Evolutionary conservation across 305 asterid genomes (phyloP).

Genomic region (Salvia sclarea): DNA sequence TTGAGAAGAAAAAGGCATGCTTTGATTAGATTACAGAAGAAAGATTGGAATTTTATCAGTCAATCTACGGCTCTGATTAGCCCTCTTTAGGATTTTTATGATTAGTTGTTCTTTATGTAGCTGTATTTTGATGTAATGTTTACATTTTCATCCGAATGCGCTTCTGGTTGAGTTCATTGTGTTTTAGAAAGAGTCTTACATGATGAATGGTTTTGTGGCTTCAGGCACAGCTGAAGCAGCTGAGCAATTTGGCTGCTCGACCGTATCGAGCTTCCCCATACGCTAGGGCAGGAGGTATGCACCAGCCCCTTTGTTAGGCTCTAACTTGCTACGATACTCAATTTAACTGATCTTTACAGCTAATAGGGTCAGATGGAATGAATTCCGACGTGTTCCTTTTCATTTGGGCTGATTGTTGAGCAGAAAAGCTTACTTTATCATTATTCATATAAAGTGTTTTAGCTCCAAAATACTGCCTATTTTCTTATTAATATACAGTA

Average conservation of each 20-base stretch:
- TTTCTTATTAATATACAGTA: not conserved
- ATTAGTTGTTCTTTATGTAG: not conserved
- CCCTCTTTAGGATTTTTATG: not conserved
- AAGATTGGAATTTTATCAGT: not conserved
- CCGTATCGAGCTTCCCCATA: slow-evolving; percentile 41
- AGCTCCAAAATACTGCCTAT: slow-evolving; percentile 1
- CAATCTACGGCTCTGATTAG: not conserved
- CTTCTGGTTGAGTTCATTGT: not conserved
- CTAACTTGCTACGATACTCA: not conserved
- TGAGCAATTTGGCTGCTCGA: slow-evolving; percentile 45
- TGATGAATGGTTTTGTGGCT: slow-evolving; percentile 17
- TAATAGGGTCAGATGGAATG: slow-evolving; percentile 3
- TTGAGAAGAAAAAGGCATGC: not conserved
- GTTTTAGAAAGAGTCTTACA: not conserved
- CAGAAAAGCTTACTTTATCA: not conserved
- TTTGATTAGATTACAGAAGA: not conserved
- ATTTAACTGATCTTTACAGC: not conserved
- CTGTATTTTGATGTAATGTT: not conserved
- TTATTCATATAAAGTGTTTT: not conserved
- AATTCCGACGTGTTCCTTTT: slow-evolving; percentile 20
- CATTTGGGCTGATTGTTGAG: not conserved
- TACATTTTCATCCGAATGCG: not conserved
- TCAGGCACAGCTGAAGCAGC: slow-evolving; percentile 58
- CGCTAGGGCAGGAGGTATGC: slow-evolving; percentile 41
- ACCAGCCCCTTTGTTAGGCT: slow-evolving; percentile 6